phyloP scores from a whole-genome alignment of 805 yeast genomes.

The Candida orba region DNA sequence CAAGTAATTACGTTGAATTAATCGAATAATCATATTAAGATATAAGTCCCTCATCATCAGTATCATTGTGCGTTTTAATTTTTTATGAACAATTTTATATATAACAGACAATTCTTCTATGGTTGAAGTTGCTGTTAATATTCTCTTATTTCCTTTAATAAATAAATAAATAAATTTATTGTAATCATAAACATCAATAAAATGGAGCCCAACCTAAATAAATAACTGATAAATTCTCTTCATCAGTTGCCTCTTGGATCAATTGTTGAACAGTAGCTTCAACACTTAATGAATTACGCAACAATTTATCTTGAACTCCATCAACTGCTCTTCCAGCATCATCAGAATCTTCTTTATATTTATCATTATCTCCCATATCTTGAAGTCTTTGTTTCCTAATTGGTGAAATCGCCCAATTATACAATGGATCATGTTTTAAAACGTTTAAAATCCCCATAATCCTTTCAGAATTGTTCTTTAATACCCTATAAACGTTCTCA shows the following conservation, averaged over 20 bases:
- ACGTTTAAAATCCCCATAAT: conserved; percentile 81
- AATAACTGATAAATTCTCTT: conserved; percentile 60
- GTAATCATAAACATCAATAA: conserved; percentile 28
- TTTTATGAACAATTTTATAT: no score
- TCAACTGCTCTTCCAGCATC: conserved; percentile 78
- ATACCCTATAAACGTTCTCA: conserved; percentile 62
- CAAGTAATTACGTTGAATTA: conserved; percentile 85
- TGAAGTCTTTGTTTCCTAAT: conserved; percentile 50
- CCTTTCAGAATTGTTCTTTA: conserved; percentile 58
- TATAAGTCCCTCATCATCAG: no score
- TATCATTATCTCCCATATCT: conserved; percentile 6
- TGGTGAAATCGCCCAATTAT: conserved; percentile 86
- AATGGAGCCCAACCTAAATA: conserved; percentile 86
- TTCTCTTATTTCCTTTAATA: no score
- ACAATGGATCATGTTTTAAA: conserved; percentile 85
- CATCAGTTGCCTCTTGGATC: conserved; percentile 67
- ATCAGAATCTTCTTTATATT: conserved; percentile 17
- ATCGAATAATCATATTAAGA: conserved; percentile 41
- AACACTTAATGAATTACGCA: conserved; percentile 59
- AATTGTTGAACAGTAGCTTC: conserved; percentile 83
- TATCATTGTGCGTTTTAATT: no score
- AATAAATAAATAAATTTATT: neutral
- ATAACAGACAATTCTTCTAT: no score
- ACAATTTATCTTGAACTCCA: conserved; percentile 63
- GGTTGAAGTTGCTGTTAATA: no score